phyloP scores from a whole-genome alignment of 2,329 filamentous ascomycete species.

The Dothistroma pini region DNA sequence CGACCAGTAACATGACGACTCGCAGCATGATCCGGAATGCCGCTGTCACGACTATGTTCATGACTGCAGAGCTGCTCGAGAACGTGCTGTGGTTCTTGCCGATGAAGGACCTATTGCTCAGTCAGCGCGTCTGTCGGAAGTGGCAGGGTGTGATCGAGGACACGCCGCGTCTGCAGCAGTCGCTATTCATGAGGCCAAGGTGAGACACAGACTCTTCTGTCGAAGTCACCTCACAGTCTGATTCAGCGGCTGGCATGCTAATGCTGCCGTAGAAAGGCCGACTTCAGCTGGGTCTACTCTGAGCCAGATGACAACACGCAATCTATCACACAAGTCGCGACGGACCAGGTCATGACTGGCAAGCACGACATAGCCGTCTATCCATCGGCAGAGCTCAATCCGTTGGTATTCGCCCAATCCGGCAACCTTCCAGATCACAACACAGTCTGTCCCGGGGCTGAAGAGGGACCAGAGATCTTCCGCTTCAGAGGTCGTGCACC shows the following conservation, averaged over 20 bases:
- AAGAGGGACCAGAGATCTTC: neutral
- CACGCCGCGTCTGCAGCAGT: neutral
- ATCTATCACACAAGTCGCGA: neutral
- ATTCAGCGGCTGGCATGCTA: neutral
- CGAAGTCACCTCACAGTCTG: no score
- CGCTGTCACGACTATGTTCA: neutral
- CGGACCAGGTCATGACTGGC: neutral
- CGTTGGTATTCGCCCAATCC: neutral
- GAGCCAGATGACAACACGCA: neutral
- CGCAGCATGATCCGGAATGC: neutral
- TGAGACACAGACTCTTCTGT: neutral
- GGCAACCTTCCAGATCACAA: neutral
- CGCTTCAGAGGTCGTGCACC: neutral
- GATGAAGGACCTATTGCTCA: conserved; percentile 4
- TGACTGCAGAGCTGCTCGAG: conserved; percentile 6
- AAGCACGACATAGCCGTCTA: neutral
- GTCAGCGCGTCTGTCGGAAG: neutral
- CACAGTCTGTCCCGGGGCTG: neutral
- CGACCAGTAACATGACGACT: neutral
- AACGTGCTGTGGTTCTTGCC: neutral
- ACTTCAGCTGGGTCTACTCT: neutral
- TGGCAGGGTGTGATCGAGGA: conserved; percentile 1
- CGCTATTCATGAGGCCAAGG: neutral
- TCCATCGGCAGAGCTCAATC: neutral
- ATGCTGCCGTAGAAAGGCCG: neutral